Base-by-base conservation (phyloP, 176 grass and related monocot species). In the Tillandsia leiboldiana region DNA sequence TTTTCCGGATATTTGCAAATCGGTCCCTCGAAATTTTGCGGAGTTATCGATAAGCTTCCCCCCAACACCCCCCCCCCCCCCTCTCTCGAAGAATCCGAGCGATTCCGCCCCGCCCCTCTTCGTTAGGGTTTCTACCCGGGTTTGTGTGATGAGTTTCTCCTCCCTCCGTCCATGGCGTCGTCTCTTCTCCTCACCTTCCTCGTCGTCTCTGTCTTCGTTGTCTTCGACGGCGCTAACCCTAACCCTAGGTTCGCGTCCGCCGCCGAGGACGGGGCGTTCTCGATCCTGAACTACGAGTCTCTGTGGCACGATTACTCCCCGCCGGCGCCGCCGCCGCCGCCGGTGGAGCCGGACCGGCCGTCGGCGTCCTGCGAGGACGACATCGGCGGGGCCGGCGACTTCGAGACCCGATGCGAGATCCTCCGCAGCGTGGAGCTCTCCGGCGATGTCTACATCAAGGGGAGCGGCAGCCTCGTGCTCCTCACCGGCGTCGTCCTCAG, bases 241-340 rank as follows among this genome's bases (percentile, higher is more conserved):
- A 75, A 53, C 51, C 27, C 51, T 54, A 13, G 63, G 50, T 50
- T 67, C 3, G 52, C 53, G 9, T 47, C 70, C 27, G 70, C 70
- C 10, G 18, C 33, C 64, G 77, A 61, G 58, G 48, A n/a, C 53
- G 17, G 56, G 15, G 12, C 74, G 61, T 94, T 86, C 74, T 90
- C 82, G 83, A 88, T 99, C 83, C 72, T 99, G 84, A 94, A 12
- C 65, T 68, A 77, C 52, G 65, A 77, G 12, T 69, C 66, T 3
- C 28, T 78, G 29, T 99, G 95, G 95, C 95, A 94, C 80, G 95
- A 99, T 74, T 93, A 99, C 82, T 88, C 95, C 12, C 95, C 90
- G 10, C 95, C 95, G 12, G 67, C 95, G 66, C 87, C 95, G 10
- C 84, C 95, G n/a, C 90, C 85, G 3, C 87, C 95, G 27, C 85